These are phyloP conservation scores for Coprinellus aureogranulatus DNA, from an alignment of 768 basidiomycete species.

Conservation along the genomic window DNA sequence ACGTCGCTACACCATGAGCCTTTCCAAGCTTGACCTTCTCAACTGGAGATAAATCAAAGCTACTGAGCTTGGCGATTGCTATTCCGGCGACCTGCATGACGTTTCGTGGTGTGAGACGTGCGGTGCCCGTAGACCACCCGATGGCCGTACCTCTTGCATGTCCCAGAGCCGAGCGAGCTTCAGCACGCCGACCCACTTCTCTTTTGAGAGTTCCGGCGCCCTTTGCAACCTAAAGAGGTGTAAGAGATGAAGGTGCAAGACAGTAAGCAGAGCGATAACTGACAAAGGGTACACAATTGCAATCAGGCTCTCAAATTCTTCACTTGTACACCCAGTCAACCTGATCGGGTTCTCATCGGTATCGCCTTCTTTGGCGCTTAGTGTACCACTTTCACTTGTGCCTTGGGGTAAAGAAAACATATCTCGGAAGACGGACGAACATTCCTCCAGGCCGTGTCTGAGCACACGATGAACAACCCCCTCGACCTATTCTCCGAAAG, in stretches of 20 bases:
- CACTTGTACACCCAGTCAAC: constrained; percentile 1
- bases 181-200: background rate
- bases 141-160: background rate
- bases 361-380: background rate
- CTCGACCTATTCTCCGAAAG: background rate
- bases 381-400: too few species aligned
- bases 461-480: background rate
- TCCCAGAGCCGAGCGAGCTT: background rate
- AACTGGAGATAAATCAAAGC: background rate
- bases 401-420: background rate
- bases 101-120: background rate
- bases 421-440: background rate
- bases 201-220: background rate
- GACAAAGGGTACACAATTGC: background rate
- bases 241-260: background rate
- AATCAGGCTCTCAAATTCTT: background rate
- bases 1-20: background rate
- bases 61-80: background rate
- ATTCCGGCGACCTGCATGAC: background rate
- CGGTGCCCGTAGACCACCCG: background rate
- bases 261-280: background rate
- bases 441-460: background rate
- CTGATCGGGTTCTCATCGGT: constrained; percentile 2
- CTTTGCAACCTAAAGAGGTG: background rate
- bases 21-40: background rate